These are phyloP conservation scores for Candida insectalens DNA, from an alignment of 805 yeast species.

Conservation along the genomic window DNA sequence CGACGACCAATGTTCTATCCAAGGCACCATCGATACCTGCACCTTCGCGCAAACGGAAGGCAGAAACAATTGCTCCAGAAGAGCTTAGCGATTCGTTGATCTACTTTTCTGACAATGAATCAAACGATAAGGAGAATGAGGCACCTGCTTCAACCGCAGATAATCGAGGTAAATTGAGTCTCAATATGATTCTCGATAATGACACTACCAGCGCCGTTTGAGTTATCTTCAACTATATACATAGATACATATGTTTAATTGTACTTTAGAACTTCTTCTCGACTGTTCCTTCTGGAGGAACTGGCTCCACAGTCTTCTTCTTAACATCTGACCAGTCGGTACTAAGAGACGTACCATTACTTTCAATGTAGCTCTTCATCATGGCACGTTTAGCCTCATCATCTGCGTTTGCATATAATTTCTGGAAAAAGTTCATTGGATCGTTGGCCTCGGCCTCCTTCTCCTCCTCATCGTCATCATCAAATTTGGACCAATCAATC, in stretches of 20 bases:
- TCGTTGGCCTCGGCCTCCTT: slow-evolving; percentile 36
- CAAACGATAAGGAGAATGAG: slow-evolving; percentile 5
- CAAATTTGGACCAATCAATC: slow-evolving; percentile 62
- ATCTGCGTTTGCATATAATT: slow-evolving; percentile 69
- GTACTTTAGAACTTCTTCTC: slow-evolving; percentile 38
- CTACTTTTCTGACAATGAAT: slow-evolving; percentile 1
- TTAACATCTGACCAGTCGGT: slow-evolving; percentile 91
- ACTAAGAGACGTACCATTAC: slow-evolving; percentile 87
- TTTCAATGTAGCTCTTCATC: slow-evolving; percentile 93
- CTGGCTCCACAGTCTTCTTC: slow-evolving; percentile 48
- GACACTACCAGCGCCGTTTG: slow-evolving; percentile 1
- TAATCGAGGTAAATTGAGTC: no score
- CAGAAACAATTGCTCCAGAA: slow-evolving; percentile 1
- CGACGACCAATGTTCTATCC: background rate
- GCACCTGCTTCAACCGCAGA: background rate
- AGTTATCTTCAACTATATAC: no score
- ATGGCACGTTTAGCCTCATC: slow-evolving; percentile 86
- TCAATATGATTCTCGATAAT: background rate
- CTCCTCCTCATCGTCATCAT: slow-evolving; percentile 21
- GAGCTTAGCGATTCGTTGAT: slow-evolving; percentile 4
- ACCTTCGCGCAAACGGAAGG: slow-evolving; percentile 1
- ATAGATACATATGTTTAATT: no score
- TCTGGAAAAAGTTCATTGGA: slow-evolving; percentile 62
- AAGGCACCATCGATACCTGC: background rate
- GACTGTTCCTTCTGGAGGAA: slow-evolving; percentile 70